Conservation (phyloP, 2,329 filamentous ascomycete species). For the Stemphylium beticola region DNA sequence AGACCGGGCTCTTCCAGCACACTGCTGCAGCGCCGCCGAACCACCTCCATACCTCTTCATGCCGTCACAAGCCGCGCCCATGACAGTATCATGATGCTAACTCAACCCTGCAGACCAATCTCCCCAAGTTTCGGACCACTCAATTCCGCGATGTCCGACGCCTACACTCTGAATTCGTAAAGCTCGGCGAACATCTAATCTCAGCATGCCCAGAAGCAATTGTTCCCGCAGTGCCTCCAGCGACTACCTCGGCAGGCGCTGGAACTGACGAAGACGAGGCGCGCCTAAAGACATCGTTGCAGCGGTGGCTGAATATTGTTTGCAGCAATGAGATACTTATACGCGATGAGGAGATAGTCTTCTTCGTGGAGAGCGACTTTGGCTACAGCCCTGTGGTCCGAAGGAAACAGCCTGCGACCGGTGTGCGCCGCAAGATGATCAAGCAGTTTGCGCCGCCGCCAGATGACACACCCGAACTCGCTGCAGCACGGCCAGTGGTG, state of each 20-base stretch:
- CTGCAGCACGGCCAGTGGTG: constrained; percentile 85
- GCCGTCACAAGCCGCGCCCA: background rate
- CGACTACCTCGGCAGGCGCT: constrained; percentile 90
- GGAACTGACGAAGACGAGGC: constrained; percentile 95
- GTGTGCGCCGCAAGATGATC: constrained; percentile 90
- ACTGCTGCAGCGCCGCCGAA: background rate
- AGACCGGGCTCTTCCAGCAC: background rate
- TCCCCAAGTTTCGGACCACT: constrained; percentile 96
- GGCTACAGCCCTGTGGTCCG: constrained; percentile 95
- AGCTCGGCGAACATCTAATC: constrained; percentile 93
- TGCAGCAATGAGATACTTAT: constrained; percentile 92
- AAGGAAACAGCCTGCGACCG: constrained; percentile 95
- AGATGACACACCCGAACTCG: constrained; percentile 93
- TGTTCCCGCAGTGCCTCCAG: constrained; percentile 91
- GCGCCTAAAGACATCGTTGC: constrained; percentile 85
- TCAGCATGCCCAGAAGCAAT: constrained; percentile 97
- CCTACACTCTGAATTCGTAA: constrained; percentile 93
- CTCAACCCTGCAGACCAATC: constrained; percentile 76
- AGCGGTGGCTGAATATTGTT: constrained; percentile 94
- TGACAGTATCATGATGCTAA: constrained; percentile 13
- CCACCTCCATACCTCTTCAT: background rate
- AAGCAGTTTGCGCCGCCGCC: constrained; percentile 98
- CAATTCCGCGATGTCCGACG: constrained; percentile 97
- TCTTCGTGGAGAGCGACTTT: constrained; percentile 99
- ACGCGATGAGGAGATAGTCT: constrained; percentile 93